Evolutionary conservation across 1,284 basidiomycete genomes (phyloP).

Genomic region (Ustilago xerochloae): DNA sequence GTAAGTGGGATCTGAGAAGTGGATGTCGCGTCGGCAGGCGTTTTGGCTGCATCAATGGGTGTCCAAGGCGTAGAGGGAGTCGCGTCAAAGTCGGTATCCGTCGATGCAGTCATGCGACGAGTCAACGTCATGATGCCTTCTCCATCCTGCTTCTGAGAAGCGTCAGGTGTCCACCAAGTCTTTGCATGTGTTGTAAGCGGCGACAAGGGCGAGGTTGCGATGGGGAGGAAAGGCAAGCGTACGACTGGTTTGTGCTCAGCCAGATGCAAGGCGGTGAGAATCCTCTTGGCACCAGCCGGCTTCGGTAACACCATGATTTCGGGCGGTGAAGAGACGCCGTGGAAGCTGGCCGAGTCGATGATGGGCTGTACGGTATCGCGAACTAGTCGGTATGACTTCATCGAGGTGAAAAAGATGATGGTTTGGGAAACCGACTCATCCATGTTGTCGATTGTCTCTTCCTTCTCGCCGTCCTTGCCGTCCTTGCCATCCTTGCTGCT

Average conservation of each 20-base stretch:
- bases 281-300: conserved; percentile 47
- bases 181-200: conserved; percentile 49
- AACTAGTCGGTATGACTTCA: conserved; percentile 47
- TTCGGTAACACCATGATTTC: conserved; percentile 58
- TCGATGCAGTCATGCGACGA: conserved; percentile 15
- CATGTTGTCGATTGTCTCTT: not conserved
- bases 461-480: not conserved
- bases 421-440: conserved; percentile 44
- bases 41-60: conserved; percentile 13
- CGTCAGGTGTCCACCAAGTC: conserved; percentile 36
- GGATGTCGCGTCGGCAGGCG: not conserved
- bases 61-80: conserved; percentile 35
- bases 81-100: conserved; percentile 25
- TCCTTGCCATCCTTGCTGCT: not conserved
- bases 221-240: conserved; percentile 87
- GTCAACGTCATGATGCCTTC: conserved; percentile 36
- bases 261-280: conserved; percentile 51
- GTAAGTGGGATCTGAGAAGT: conserved; percentile 23
- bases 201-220: conserved; percentile 82
- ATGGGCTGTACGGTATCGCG: conserved; percentile 53
- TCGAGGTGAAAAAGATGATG: conserved; percentile 58
- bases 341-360: conserved; percentile 51
- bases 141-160: conserved; percentile 15
- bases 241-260: conserved; percentile 73
- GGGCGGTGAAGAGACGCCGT: conserved; percentile 42